Conservation (phyloP, 495 filamentous ascomycete genomes). For the Haplographium delicatum region DNA sequence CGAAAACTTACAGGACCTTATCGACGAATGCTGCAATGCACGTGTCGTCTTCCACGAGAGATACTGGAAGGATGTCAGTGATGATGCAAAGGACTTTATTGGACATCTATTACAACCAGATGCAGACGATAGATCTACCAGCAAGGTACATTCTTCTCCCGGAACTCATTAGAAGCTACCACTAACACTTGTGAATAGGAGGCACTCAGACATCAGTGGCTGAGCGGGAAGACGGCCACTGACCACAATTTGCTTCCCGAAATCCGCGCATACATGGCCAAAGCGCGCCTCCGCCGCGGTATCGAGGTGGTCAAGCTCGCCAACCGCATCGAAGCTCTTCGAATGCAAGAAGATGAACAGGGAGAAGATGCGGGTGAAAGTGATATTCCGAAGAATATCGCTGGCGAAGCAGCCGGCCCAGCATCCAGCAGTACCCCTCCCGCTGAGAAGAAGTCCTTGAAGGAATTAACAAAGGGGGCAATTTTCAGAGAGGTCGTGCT, state of each 20-base stretch:
- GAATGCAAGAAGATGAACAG: conserved; percentile 88
- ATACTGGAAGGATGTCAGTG: conserved; percentile 97
- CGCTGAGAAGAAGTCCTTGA: conserved; percentile 62
- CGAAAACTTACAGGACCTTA: conserved; percentile 87
- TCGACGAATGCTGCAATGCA: conserved; percentile 89
- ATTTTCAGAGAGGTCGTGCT: conserved; percentile 98
- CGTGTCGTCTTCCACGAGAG: conserved; percentile 94
- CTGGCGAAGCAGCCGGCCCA: conserved; percentile 34
- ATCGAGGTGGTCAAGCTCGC: conserved; percentile 96
- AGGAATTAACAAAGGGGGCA: conserved; percentile 73
- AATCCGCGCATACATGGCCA: conserved; percentile 90
- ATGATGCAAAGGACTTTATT: conserved; percentile 96
- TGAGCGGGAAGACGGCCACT: conserved; percentile 82
- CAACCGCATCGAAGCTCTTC: conserved; percentile 95
- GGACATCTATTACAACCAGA: conserved; percentile 71
- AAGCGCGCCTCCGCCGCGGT: conserved; percentile 82
- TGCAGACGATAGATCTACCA: conserved; percentile 71
- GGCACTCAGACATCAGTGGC: conserved; percentile 82
- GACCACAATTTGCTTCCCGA: conserved; percentile 97
- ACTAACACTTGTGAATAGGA: conserved; percentile 37
- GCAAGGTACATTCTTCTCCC: conserved; percentile 50
- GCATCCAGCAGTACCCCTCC: conserved; percentile 23
- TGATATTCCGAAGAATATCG: conserved; percentile 58
- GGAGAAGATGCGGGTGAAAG: conserved; percentile 62
- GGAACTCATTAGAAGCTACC: too few species aligned